Conservation (phyloP, 1,284 basidiomycete species). For the Ceratorhiza oryzae-sativae region DNA sequence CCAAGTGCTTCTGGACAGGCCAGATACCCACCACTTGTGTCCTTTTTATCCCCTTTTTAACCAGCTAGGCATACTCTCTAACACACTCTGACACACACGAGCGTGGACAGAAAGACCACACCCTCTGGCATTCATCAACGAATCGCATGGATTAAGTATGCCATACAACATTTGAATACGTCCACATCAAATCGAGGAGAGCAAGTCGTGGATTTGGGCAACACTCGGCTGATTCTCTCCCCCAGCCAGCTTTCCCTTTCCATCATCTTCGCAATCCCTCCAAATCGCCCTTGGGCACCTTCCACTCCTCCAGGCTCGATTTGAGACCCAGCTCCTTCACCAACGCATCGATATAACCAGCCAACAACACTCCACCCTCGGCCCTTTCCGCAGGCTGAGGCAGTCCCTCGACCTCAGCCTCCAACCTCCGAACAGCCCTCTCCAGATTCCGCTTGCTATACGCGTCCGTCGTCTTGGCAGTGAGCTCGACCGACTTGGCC, state of each 20-base stretch:
- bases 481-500: conserved; percentile 18
- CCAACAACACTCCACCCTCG: conserved; percentile 3
- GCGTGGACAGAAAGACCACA: too few species aligned
- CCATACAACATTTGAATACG: too few species aligned
- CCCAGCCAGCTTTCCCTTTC: conserved; percentile 19
- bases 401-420: neutral
- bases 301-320: conserved; percentile 12
- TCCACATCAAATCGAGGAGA: neutral
- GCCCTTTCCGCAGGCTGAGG: neutral
- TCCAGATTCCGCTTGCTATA: conserved; percentile 21
- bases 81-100: too few species aligned
- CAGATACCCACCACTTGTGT: too few species aligned
- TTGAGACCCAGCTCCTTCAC: conserved; percentile 11
- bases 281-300: conserved; percentile 15
- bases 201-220: conserved; percentile 13
- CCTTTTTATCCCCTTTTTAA: too few species aligned
- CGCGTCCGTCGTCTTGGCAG: conserved; percentile 4
- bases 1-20: too few species aligned
- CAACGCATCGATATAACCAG: conserved; percentile 6
- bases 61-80: too few species aligned
- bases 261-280: conserved; percentile 25
- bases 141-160: too few species aligned
- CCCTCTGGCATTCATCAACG: too few species aligned
- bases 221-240: conserved; percentile 13
- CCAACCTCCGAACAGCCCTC: conserved; percentile 4